phyloP scores from a whole-genome alignment of 805 yeast genomes.

The Wickerhamiella siamensis region DNA sequence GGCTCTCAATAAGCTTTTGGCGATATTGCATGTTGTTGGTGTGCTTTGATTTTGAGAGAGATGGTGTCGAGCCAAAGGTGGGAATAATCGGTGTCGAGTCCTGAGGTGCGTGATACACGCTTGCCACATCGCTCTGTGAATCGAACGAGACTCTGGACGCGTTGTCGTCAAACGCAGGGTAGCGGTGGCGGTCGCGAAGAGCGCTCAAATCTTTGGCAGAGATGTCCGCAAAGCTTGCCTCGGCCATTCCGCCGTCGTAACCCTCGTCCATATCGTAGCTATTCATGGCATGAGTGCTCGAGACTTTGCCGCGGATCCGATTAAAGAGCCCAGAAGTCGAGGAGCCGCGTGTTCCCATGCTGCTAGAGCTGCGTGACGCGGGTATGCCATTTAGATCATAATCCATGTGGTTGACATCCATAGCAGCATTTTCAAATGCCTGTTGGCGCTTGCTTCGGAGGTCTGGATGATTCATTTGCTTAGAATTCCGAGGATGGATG shows the following conservation, averaged over 20 bases:
- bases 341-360: conserved; percentile 1
- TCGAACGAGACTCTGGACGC: background rate
- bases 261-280: conserved; percentile 19
- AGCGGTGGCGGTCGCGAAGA: conserved; percentile 25
- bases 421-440: conserved; percentile 8
- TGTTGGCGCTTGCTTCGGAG: conserved; percentile 7
- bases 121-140: background rate
- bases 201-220: conserved; percentile 14
- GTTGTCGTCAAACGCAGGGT: conserved; percentile 20
- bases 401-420: conserved; percentile 6
- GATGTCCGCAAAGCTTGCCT: conserved; percentile 15
- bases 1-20: conserved; percentile 18
- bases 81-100: conserved; percentile 28
- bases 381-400: conserved; percentile 20
- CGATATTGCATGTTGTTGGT: conserved; percentile 14
- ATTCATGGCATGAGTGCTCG: conserved; percentile 5
- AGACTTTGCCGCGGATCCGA: conserved; percentile 12
- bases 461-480: background rate
- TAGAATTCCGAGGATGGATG: no score
- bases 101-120: conserved; percentile 21
- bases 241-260: conserved; percentile 19
- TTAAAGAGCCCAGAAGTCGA: conserved; percentile 13
- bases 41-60: conserved; percentile 9
- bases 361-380: conserved; percentile 1
- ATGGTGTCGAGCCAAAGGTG: conserved; percentile 14